Percentiles rank a stretch among this genome's conserved stretches.
These are phyloP conservation scores for Plantago lanceolata DNA, from an alignment of 305 asterid genomes.

Conservation along the genomic window DNA sequence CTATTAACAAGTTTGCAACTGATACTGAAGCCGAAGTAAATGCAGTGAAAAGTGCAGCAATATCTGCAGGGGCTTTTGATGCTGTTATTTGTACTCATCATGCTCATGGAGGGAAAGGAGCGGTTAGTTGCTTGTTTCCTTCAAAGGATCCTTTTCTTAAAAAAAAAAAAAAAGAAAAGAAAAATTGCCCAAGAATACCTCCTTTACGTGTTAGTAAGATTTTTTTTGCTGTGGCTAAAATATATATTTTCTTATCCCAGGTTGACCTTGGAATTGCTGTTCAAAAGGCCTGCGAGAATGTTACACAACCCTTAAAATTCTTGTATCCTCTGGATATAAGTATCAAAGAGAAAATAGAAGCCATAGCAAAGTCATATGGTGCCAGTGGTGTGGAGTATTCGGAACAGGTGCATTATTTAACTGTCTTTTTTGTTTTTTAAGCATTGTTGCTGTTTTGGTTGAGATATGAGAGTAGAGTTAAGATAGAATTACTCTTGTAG, in stretches of 20 bases:
- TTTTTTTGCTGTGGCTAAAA: background rate
- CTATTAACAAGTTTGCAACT: constrained; percentile 80
- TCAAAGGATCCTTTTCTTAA: background rate
- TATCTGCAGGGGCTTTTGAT: constrained; percentile 90
- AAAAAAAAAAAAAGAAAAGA: too few relatives aligned
- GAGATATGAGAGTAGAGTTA: background rate
- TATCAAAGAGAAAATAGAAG: constrained; percentile 87
- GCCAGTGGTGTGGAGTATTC: constrained; percentile 91
- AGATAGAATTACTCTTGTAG: too few relatives aligned
- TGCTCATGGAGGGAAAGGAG: constrained; percentile 98
- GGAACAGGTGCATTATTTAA: constrained; percentile 57
- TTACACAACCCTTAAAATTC: constrained; percentile 66
- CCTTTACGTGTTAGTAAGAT: background rate
- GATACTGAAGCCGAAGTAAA: constrained; percentile 80
- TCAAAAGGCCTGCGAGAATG: constrained; percentile 84
- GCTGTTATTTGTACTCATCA: constrained; percentile 91
- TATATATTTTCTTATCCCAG: constrained; percentile 37
- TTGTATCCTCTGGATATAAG: constrained; percentile 74
- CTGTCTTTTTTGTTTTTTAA: constrained; percentile 9
- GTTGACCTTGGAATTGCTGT: constrained; percentile 86
- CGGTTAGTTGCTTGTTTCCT: constrained; percentile 49
- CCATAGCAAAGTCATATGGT: constrained; percentile 92
- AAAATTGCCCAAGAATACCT: background rate
- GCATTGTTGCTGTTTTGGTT: constrained; percentile 2
- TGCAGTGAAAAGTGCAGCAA: constrained; percentile 69